Conservation (phyloP, 1,139 yeast species). For the Pichia sp. region DNA sequence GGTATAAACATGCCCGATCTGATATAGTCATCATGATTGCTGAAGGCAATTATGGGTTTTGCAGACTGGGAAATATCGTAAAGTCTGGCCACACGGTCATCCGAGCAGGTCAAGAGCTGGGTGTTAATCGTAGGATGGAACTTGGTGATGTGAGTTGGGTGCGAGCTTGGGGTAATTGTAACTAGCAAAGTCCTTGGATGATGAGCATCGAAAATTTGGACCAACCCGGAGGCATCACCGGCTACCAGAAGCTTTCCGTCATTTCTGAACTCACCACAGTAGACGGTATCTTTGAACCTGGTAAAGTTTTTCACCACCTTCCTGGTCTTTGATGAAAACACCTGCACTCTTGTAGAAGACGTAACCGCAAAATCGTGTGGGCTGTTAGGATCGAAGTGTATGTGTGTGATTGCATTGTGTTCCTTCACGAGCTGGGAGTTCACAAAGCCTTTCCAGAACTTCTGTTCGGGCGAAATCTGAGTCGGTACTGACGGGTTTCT, state of each 20-base stretch:
- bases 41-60: constrained; percentile 63
- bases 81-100: constrained; percentile 79
- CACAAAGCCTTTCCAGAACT: constrained; percentile 85
- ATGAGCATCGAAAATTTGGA: constrained; percentile 76
- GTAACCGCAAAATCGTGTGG: constrained; percentile 95
- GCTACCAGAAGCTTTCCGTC: constrained; percentile 85
- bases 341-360: constrained; percentile 85
- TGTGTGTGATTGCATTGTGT: constrained; percentile 84
- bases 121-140: constrained; percentile 74
- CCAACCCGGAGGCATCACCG: constrained; percentile 84
- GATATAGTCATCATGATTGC: constrained; percentile 83
- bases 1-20: constrained; percentile 71
- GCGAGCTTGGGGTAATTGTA: constrained; percentile 73
- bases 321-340: constrained; percentile 87
- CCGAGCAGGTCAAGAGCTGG: constrained; percentile 82
- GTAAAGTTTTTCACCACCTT: constrained; percentile 87
- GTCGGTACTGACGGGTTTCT: constrained; percentile 76
- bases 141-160: constrained; percentile 92
- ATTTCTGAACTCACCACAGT: constrained; percentile 73
- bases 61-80: constrained; percentile 83
- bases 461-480: constrained; percentile 87
- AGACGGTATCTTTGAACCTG: constrained; percentile 86
- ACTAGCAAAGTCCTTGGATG: constrained; percentile 72
- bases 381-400: constrained; percentile 77
- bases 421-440: constrained; percentile 90